Conservation (phyloP, 2,329 filamentous ascomycete genomes). For the Fusarium drepaniforme region DNA sequence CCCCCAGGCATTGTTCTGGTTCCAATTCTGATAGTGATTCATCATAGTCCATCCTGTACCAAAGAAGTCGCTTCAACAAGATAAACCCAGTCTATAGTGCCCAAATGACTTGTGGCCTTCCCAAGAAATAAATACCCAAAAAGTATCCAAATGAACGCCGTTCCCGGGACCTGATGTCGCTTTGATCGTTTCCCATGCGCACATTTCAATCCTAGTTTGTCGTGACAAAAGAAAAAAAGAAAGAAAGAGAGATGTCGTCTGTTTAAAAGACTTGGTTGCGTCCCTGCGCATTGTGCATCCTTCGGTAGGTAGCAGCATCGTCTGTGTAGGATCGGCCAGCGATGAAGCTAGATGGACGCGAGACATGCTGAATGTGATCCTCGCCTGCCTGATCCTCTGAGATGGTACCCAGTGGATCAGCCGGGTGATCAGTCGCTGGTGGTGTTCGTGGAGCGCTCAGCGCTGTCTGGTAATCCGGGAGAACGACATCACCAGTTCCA, state of each 20-base stretch:
- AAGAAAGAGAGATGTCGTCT: background rate
- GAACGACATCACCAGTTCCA: slow-evolving; percentile 59
- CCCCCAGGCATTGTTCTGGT: slow-evolving; percentile 21
- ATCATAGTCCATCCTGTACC: slow-evolving; percentile 15
- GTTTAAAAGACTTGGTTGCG: slow-evolving; percentile 35
- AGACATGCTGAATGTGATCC: slow-evolving; percentile 39
- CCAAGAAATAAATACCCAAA: background rate
- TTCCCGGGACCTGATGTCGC: slow-evolving; percentile 16
- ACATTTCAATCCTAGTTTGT: slow-evolving; percentile 10
- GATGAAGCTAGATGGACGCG: slow-evolving; percentile 41
- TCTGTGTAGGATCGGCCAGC: slow-evolving; percentile 42
- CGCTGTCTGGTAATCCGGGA: slow-evolving; percentile 77
- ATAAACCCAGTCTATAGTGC: slow-evolving; percentile 39
- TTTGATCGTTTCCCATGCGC: slow-evolving; percentile 24
- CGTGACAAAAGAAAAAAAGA: slow-evolving; percentile 11
- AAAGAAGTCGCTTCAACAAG: slow-evolving; percentile 9
- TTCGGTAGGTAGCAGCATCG: slow-evolving; percentile 37
- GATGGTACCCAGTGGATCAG: slow-evolving; percentile 49
- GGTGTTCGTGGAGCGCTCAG: slow-evolving; percentile 65
- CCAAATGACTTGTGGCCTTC: slow-evolving; percentile 11
- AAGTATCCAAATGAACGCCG: slow-evolving; percentile 34
- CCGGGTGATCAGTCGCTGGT: slow-evolving; percentile 49
- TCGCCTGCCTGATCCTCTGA: slow-evolving; percentile 47
- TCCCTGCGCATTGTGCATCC: slow-evolving; percentile 35
- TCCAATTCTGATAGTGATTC: slow-evolving; percentile 18